Percentiles rank a stretch among this genome's conserved stretches.
These are phyloP conservation scores for Tolypocladium tropicale DNA, from an alignment of 2,329 filamentous ascomycete genomes.

Conservation along the genomic window DNA sequence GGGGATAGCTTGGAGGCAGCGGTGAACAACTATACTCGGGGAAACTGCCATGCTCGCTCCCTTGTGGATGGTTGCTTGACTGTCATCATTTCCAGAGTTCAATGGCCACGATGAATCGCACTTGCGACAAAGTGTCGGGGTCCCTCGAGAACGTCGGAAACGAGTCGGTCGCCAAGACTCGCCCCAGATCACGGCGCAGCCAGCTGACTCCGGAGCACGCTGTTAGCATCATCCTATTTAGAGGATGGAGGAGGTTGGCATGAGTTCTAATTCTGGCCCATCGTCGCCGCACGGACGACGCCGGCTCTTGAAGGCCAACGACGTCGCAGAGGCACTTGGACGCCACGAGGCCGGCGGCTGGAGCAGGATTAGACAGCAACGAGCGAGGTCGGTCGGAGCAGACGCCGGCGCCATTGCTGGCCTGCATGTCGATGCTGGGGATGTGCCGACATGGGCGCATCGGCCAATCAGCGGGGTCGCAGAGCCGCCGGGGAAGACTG, in stretches of 20 bases:
- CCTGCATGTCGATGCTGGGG: background rate
- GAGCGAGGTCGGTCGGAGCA: background rate
- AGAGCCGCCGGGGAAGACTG: conserved; percentile 8
- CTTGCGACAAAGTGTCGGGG: background rate
- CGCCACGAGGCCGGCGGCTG: too few species aligned
- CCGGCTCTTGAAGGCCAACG: background rate
- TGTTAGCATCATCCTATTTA: background rate
- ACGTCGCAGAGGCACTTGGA: background rate
- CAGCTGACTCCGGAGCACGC: too few species aligned
- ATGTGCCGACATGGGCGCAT: background rate
- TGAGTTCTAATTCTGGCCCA: background rate
- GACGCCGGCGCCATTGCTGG: background rate
- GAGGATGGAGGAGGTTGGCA: background rate
- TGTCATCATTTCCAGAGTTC: background rate
- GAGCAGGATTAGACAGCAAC: background rate
- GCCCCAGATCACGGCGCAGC: background rate
- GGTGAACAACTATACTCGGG: too few species aligned
- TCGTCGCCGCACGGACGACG: background rate
- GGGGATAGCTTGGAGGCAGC: too few species aligned
- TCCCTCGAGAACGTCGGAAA: background rate
- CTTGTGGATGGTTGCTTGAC: too few species aligned
- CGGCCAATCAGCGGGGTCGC: conserved; percentile 5
- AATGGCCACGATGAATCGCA: background rate
- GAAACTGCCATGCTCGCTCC: too few species aligned
- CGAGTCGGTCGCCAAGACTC: background rate